Percentiles rank a stretch among this genome's conserved stretches.
Conservation (phyloP, 768 basidiomycete genomes). For the Boletus edulis region DNA sequence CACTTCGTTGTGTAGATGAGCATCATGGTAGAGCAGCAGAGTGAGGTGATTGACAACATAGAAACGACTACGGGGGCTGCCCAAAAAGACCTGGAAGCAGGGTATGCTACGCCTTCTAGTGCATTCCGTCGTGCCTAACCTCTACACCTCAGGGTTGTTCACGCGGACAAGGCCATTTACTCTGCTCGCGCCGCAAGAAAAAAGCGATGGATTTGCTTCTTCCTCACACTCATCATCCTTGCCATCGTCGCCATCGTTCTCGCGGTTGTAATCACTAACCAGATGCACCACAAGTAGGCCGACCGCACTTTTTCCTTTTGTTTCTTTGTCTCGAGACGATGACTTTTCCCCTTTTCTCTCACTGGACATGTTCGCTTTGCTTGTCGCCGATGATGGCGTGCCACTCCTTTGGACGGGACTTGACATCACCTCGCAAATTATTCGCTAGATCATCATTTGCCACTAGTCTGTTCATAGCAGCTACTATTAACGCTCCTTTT, state of each 20-base stretch:
- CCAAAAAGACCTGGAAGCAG: constrained; percentile 81
- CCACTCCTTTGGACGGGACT: constrained; percentile 24
- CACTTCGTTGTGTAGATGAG: constrained; percentile 64
- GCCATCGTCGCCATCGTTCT: constrained; percentile 65
- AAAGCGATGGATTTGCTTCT: constrained; percentile 97
- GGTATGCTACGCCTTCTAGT: constrained; percentile 46
- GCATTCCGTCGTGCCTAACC: neutral
- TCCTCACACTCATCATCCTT: constrained; percentile 63
- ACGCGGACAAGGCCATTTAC: constrained; percentile 83
- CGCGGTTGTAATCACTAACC: constrained; percentile 52
- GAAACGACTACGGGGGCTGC: constrained; percentile 73
- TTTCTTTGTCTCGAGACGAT: neutral
- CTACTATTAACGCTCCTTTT: constrained; percentile 16
- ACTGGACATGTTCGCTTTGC: constrained; percentile 14
- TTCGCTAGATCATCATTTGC: constrained; percentile 13
- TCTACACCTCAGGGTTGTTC: constrained; percentile 53
- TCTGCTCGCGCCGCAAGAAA: constrained; percentile 88
- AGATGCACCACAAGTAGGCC: constrained; percentile 34
- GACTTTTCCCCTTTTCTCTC: neutral
- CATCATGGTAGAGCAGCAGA: constrained; percentile 91
- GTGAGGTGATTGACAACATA: constrained; percentile 81
- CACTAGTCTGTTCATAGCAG: neutral
- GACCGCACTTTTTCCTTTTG: neutral
- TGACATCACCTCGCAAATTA: constrained; percentile 4
- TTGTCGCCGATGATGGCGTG: constrained; percentile 1